These are phyloP conservation scores for Ogataea nitratoaversa DNA, from an alignment of 805 yeast species.

Conservation along the genomic window DNA sequence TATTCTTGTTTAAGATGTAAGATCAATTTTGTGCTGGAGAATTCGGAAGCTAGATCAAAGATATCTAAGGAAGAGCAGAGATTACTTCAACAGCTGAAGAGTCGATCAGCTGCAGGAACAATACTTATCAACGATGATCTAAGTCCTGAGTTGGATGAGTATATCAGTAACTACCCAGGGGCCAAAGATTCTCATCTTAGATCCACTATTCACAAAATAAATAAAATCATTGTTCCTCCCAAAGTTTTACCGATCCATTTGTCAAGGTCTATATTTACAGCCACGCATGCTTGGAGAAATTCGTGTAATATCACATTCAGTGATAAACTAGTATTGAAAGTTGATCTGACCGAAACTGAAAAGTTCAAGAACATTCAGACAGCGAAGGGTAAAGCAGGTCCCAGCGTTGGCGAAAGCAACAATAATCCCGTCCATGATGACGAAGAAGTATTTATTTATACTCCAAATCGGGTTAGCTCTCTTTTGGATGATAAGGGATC, in stretches of 20 bases:
- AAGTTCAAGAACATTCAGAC: conserved; percentile 13
- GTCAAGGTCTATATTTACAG: conserved; percentile 76
- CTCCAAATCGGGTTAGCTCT: conserved; percentile 12
- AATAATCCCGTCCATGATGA: conserved; percentile 28
- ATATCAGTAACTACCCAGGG: conserved; percentile 40
- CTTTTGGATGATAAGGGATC: conserved; percentile 20
- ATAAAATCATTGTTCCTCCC: conserved; percentile 63
- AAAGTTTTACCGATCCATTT: conserved; percentile 72
- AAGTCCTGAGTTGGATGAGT: conserved; percentile 43
- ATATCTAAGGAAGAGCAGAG: conserved; percentile 27
- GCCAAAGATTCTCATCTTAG: conserved; percentile 33
- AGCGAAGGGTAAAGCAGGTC: conserved; percentile 25
- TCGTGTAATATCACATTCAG: conserved; percentile 66
- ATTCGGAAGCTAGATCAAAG: conserved; percentile 22
- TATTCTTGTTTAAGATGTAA: conserved; percentile 79
- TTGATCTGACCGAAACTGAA: conserved; percentile 35
- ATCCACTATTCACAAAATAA: conserved; percentile 65
- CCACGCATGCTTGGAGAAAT: conserved; percentile 65
- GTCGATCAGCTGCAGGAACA: conserved; percentile 33
- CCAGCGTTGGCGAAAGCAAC: no score
- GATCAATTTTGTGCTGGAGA: conserved; percentile 37
- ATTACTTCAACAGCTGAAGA: conserved; percentile 32
- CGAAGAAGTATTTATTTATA: conserved; percentile 20
- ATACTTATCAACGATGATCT: conserved; percentile 64
- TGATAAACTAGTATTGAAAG: conserved; percentile 46